A percentile compares a stretch with the other conserved stretches of the same genome.
Conservation (phyloP, 1,284 basidiomycete species). For the Irpex rosettiformis region DNA sequence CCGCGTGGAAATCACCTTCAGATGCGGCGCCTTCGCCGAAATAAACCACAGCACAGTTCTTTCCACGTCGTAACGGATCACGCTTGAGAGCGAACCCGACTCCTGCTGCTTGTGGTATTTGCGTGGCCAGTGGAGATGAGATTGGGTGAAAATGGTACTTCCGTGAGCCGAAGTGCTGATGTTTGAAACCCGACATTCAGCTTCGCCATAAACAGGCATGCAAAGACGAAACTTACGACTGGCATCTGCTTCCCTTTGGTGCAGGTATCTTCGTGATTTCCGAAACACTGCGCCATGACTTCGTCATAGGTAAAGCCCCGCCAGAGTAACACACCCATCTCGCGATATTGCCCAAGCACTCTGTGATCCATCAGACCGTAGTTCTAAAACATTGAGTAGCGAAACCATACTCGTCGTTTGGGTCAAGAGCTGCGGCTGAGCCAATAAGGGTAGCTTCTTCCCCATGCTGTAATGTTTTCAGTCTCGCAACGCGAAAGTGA, state of each 20-base stretch:
- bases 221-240: conserved; percentile 46
- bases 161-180: conserved; percentile 82
- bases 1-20: conserved; percentile 78
- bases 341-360: conserved; percentile 67
- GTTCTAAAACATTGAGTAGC: not conserved
- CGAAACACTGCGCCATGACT: conserved; percentile 88
- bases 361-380: not conserved
- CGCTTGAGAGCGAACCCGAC: conserved; percentile 88
- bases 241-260: conserved; percentile 92
- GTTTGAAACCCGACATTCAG: not conserved
- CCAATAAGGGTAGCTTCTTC: conserved; percentile 93
- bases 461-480: conserved; percentile 56
- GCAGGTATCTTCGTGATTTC: conserved; percentile 76
- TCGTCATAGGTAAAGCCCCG: conserved; percentile 73
- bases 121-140: conserved; percentile 91
- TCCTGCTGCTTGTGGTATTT: conserved; percentile 95
- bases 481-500: not conserved
- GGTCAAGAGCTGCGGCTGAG: conserved; percentile 79
- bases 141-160: conserved; percentile 91
- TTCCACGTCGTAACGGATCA: conserved; percentile 66
- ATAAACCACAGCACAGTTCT: conserved; percentile 84
- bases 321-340: conserved; percentile 89
- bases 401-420: conserved; percentile 78
- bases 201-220: not conserved
- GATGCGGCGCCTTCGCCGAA: conserved; percentile 87